Percentiles rank a stretch among this genome's conserved stretches.
Evolutionary conservation across 371 early-diverging fungal species (phyloP).

Genomic region (Blakeslea trispora): DNA sequence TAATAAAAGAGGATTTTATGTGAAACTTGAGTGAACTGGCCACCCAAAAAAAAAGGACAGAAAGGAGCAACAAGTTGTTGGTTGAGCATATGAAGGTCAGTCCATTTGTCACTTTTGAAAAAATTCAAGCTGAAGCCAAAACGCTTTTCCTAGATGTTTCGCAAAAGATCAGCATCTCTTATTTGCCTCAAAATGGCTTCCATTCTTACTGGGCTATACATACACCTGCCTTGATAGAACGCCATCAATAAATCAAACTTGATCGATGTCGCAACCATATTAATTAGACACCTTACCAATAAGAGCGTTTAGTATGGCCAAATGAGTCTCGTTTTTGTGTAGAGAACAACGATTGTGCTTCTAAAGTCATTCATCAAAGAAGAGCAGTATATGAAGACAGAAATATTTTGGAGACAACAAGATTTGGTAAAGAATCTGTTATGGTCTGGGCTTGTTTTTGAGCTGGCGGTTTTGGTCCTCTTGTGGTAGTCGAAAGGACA

Average conservation of each 20-base stretch:
- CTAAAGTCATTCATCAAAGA: background rate
- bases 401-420: background rate
- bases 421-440: background rate
- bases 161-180: too few relatives aligned
- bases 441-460: constrained; percentile 17
- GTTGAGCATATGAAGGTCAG: too few relatives aligned
- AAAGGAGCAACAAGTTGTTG: too few relatives aligned
- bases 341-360: constrained; percentile 2
- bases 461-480: constrained; percentile 7
- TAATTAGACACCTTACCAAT: constrained; percentile 14
- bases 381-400: background rate
- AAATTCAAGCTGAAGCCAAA: too few relatives aligned
- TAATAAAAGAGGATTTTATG: too few relatives aligned
- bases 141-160: too few relatives aligned
- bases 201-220: background rate
- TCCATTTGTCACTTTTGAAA: too few relatives aligned
- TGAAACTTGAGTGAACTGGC: too few relatives aligned
- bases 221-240: background rate
- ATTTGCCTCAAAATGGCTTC: too few relatives aligned
- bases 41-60: too few relatives aligned
- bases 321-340: constrained; percentile 12
- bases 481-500: background rate
- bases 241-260: background rate
- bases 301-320: constrained; percentile 11
- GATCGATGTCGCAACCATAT: background rate